Conservation (phyloP, 148 eudicot genomes). For the Suaeda aralocaspica region DNA sequence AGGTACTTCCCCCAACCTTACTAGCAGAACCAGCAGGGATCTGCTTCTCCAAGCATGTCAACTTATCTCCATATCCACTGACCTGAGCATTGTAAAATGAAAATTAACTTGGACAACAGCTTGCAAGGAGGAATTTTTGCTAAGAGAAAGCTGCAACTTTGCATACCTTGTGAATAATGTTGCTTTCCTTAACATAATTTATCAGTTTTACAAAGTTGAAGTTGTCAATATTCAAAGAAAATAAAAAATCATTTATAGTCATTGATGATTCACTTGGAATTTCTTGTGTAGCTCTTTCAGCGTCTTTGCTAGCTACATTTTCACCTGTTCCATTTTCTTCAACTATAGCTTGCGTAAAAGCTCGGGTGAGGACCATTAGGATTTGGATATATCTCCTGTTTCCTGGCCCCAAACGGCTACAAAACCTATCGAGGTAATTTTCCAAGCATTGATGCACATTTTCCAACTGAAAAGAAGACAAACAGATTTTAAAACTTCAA, state of each 20-base stretch:
- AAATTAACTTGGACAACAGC: conserved; percentile 1
- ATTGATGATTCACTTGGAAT: conserved; percentile 43
- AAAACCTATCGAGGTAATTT: conserved; percentile 59
- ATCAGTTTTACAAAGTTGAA: conserved; percentile 80
- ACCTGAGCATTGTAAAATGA: conserved; percentile 44
- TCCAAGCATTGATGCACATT: conserved; percentile 58
- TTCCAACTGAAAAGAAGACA: conserved; percentile 53
- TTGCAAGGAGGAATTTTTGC: not conserved
- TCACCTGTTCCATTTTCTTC: conserved; percentile 17
- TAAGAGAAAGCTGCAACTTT: not conserved
- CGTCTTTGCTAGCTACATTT: conserved; percentile 22
- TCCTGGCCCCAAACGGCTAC: conserved; percentile 80
- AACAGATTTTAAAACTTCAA: not conserved
- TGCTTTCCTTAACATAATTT: conserved; percentile 79
- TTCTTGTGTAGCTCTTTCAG: conserved; percentile 34
- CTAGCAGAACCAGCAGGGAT: conserved; percentile 24
- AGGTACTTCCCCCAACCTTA: conserved; percentile 53
- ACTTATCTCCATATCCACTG: conserved; percentile 84
- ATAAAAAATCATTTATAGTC: conserved; percentile 82
- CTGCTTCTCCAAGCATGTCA: conserved; percentile 32
- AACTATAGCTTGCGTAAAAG: conserved; percentile 54
- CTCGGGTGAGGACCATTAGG: conserved; percentile 61
- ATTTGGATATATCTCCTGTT: conserved; percentile 92
- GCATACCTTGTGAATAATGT: conserved; percentile 81
- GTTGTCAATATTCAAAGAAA: conserved; percentile 85